Conservation (phyloP, 352 stramenopile species). For the Phytopythium litorale region DNA sequence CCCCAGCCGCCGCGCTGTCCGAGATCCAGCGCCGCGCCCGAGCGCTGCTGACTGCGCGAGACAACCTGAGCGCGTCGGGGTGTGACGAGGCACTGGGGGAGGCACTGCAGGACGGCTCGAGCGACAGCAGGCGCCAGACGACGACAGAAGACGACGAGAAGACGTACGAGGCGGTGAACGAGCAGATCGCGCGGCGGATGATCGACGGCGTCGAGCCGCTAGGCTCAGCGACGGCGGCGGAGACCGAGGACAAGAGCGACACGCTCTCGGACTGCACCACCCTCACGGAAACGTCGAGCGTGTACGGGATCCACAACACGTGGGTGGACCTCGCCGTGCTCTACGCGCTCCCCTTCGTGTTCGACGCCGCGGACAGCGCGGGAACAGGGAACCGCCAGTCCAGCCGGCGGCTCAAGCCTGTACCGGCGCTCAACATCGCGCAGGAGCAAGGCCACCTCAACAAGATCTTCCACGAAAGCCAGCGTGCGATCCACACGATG, state of each 20-base stretch:
- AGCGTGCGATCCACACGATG: conserved; percentile 76
- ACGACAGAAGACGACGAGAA: conserved; percentile 20
- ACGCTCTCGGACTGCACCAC: conserved; percentile 75
- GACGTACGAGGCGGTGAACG: conserved; percentile 52
- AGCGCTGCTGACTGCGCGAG: conserved; percentile 1
- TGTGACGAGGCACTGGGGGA: neutral
- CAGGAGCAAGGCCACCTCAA: conserved; percentile 63
- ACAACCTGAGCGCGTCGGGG: neutral
- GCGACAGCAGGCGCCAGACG: conserved; percentile 2
- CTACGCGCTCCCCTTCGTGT: conserved; percentile 71
- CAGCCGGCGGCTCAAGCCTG: conserved; percentile 41
- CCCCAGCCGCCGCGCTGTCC: conserved; percentile 1
- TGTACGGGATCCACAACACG: conserved; percentile 76
- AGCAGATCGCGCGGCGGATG: conserved; percentile 54
- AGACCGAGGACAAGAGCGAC: conserved; percentile 71
- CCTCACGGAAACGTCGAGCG: conserved; percentile 61
- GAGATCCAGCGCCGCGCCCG: neutral
- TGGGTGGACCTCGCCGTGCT: conserved; percentile 77
- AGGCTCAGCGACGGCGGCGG: conserved; percentile 9
- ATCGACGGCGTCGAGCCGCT: conserved; percentile 30
- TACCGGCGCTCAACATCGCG: conserved; percentile 63
- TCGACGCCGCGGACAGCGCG: conserved; percentile 21
- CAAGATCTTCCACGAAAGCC: conserved; percentile 74
- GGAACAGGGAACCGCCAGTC: neutral
- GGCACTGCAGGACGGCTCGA: neutral